phyloP scores from a whole-genome alignment of 352 stramenopile species.

The Globisporangium iwayamae region DNA sequence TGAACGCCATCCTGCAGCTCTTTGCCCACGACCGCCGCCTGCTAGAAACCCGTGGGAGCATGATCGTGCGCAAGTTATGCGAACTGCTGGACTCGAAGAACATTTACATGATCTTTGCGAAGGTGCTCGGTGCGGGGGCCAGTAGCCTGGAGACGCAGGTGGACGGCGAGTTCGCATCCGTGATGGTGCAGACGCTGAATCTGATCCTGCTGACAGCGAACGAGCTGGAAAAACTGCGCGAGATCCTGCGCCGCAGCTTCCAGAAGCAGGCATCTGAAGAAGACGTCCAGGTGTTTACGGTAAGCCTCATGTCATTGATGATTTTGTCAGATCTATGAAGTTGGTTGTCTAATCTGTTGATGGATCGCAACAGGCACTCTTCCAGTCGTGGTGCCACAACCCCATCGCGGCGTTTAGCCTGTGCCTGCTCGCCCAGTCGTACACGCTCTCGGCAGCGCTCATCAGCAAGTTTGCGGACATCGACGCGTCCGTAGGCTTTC shows the following conservation, averaged over 20 bases:
- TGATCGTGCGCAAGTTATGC: conserved; percentile 98
- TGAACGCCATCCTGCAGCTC: conserved; percentile 94
- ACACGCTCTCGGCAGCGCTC: conserved; percentile 95
- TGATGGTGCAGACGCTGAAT: conserved; percentile 99
- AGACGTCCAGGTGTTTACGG: conserved; percentile 81
- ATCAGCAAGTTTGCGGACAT: conserved; percentile 97
- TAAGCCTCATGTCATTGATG: conserved; percentile 11
- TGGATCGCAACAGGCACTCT: conserved; percentile 43
- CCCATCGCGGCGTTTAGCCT: conserved; percentile 96
- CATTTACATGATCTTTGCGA: conserved; percentile 98
- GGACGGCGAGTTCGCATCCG: conserved; percentile 94
- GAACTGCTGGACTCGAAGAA: conserved; percentile 96
- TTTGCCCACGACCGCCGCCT: conserved; percentile 88
- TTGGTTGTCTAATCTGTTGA: conserved; percentile 8
- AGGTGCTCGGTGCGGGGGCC: conserved; percentile 86
- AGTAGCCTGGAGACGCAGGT: conserved; percentile 38
- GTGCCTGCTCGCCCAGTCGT: conserved; percentile 97
- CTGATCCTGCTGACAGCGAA: conserved; percentile 98
- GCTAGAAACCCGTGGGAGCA: conserved; percentile 93
- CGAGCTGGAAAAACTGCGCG: conserved; percentile 91
- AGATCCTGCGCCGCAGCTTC: conserved; percentile 79
- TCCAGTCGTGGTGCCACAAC: conserved; percentile 97
- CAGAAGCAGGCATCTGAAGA: conserved; percentile 61
- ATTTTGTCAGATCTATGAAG: background rate
- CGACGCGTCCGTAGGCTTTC: conserved; percentile 96